Percentiles rank a stretch among this genome's conserved stretches.
Conservation (phyloP, 805 yeast genomes). For the Nadsonia fulvescens region DNA sequence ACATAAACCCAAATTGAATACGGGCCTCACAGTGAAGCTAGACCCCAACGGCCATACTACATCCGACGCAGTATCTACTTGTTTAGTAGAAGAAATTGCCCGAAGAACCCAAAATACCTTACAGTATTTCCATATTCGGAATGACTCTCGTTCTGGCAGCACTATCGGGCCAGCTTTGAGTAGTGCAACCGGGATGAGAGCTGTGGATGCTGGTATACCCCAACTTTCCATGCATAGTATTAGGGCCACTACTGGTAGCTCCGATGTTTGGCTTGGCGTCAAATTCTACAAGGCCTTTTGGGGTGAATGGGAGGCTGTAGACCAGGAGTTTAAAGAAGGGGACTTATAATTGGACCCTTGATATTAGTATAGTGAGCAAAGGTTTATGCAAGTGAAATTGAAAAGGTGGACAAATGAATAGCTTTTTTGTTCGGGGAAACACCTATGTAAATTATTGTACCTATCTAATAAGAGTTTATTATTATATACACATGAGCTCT, state of each 20-base stretch:
- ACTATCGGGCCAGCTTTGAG: slow-evolving; percentile 56
- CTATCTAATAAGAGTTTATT: no score
- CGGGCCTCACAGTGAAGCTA: slow-evolving; percentile 49
- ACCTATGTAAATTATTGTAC: no score
- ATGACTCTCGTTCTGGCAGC: slow-evolving; percentile 75
- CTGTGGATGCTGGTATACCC: slow-evolving; percentile 68
- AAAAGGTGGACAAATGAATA: no score
- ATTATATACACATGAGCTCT: no score
- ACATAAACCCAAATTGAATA: slow-evolving; percentile 68
- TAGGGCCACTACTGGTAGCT: slow-evolving; percentile 62
- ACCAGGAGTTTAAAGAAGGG: slow-evolving; percentile 16
- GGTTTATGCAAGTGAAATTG: no score
- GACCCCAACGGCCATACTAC: slow-evolving; percentile 78
- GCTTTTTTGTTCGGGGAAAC: no score
- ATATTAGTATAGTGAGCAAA: no score
- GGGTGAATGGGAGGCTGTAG: slow-evolving; percentile 43
- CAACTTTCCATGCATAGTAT: slow-evolving; percentile 78
- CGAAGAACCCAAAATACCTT: slow-evolving; percentile 41
- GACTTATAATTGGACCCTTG: slow-evolving; percentile 9
- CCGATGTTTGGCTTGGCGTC: slow-evolving; percentile 59
- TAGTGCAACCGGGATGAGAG: slow-evolving; percentile 24
- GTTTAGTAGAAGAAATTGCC: slow-evolving; percentile 55
- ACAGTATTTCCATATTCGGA: slow-evolving; percentile 73
- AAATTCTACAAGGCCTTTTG: slow-evolving; percentile 57
- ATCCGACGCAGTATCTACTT: slow-evolving; percentile 57